Evolutionary conservation across 1,284 basidiomycete genomes (phyloP), one percentile per base, ranked within the genome.

Genomic region (Cryptococcus sp.): DNA sequence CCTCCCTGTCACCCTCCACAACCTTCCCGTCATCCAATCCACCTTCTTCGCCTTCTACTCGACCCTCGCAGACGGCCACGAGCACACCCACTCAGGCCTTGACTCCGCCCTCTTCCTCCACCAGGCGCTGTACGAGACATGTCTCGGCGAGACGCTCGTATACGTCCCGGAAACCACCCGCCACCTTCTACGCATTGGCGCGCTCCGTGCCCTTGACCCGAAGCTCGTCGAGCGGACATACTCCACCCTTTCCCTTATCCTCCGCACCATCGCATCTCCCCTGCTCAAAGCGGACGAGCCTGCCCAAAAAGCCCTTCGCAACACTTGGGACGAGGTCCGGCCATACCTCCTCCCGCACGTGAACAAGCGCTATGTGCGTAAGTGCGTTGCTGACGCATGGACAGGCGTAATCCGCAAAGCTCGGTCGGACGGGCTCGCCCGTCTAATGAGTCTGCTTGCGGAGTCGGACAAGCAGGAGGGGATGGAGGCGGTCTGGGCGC

Each of bases 1-100:
- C 1, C 84, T 94, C 79, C 86, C 91, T 0, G 79, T 92, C 46
- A 83, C 91, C 2, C 78, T 95, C 11, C 87, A 89, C 66, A 88
- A 93, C 70, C 88, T 88, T 82, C 79, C 79, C 53, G 81, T 86
- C 15, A 81, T 93, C 4, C 63, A 68, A 28, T 50, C 61, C 4
- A 60, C 60, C 21, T 73, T 79, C 56, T 57, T 63, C n/a, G 57
- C 65, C 12, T 82, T 88, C 48, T 81, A 92, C 49, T 77, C 81
- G 0, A 49, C 56, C 21, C 55, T 73, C 24, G 9, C 65, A 42
- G 60, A 67, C 35, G 68, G 71, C 18, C 35, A 68, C 46, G 65
- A 72, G 42, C 57, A 71, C 52, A 55, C 55, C 37, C 65, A 75
- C 52, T 76, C 74, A 0, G 75, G 75, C 21, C 67, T 78, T 18